A percentile compares a stretch with the other conserved stretches of the same genome.
Conservation (phyloP, 1,284 basidiomycete genomes). For the Cystobasidiaceae sp. region DNA sequence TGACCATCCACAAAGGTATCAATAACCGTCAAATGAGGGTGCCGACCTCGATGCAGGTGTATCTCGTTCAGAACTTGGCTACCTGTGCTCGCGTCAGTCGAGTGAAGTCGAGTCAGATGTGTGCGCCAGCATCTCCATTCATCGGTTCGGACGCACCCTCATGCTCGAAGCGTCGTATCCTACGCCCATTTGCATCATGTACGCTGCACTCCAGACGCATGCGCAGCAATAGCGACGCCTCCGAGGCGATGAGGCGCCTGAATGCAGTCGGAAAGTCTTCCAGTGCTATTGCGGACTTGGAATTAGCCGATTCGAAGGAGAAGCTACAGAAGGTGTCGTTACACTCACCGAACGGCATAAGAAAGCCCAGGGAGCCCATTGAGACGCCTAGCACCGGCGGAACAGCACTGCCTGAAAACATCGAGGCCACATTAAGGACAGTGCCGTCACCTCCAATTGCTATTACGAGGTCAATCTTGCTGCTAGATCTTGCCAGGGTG, state of each 20-base stretch:
- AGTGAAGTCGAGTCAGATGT: slow-evolving; percentile 26
- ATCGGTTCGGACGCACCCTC: slow-evolving; percentile 8
- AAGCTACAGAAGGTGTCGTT: background rate
- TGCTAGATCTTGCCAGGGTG: background rate
- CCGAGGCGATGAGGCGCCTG: slow-evolving; percentile 32
- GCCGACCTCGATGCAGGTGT: slow-evolving; percentile 81
- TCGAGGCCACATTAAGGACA: slow-evolving; percentile 85
- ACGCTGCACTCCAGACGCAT: slow-evolving; percentile 81
- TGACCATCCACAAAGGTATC: slow-evolving; percentile 94
- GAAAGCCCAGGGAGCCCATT: slow-evolving; percentile 90
- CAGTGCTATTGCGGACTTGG: slow-evolving; percentile 55
- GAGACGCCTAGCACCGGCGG: slow-evolving; percentile 94
- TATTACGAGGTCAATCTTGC: slow-evolving; percentile 69
- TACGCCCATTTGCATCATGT: slow-evolving; percentile 57
- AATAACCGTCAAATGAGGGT: slow-evolving; percentile 87
- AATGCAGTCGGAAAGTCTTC: slow-evolving; percentile 55
- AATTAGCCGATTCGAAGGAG: background rate
- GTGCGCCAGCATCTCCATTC: background rate
- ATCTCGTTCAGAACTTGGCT: slow-evolving; percentile 99
- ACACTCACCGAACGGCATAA: slow-evolving; percentile 83
- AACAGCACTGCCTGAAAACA: slow-evolving; percentile 81
- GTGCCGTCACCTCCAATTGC: slow-evolving; percentile 94
- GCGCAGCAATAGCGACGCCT: slow-evolving; percentile 59
- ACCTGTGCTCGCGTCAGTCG: too few species aligned
- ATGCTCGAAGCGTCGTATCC: slow-evolving; percentile 49